These are phyloP conservation scores for Salmacisia buchloeana DNA, from an alignment of 1,284 basidiomycete genomes.

Conservation along the genomic window DNA sequence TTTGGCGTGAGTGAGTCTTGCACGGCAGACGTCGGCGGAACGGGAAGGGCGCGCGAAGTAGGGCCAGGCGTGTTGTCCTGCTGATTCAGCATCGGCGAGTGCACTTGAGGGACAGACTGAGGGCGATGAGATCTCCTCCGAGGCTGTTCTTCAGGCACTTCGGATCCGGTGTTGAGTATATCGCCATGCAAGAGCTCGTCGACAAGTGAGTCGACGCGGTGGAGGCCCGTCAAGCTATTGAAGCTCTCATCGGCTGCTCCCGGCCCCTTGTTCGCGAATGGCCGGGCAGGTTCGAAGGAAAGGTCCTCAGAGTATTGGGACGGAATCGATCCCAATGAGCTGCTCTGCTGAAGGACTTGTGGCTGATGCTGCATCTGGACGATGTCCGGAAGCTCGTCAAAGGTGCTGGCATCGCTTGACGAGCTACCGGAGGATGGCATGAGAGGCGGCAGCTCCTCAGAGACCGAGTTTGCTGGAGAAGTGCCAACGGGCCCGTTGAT, in stretches of 20 bases:
- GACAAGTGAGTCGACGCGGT: slow-evolving; percentile 38
- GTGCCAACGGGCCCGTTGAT: not conserved
- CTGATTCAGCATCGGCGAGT: not conserved
- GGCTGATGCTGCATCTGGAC: not conserved
- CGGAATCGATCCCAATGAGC: not conserved
- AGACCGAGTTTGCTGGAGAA: not conserved
- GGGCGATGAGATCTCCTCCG: not conserved
- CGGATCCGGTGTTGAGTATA: slow-evolving; percentile 23
- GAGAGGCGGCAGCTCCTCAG: not conserved
- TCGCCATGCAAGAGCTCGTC: slow-evolving; percentile 41
- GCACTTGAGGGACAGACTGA: not conserved
- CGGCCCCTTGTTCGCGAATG: not conserved
- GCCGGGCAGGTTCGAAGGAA: not conserved
- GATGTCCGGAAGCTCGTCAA: not conserved
- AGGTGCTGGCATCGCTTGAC: not conserved
- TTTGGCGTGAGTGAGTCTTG: not conserved
- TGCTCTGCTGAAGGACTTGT: not conserved
- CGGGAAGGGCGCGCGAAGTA: not conserved
- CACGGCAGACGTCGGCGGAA: not conserved
- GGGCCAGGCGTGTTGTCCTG: not conserved
- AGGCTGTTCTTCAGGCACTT: not conserved
- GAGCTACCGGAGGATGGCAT: not conserved
- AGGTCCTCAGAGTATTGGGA: not conserved
- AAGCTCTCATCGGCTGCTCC: slow-evolving; percentile 17
- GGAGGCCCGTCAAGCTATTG: slow-evolving; percentile 27